Evolutionary conservation across 2,329 filamentous ascomycete species (phyloP), one percentile per base, ranked within the genome.

Genomic region (Cladosporium velox): DNA sequence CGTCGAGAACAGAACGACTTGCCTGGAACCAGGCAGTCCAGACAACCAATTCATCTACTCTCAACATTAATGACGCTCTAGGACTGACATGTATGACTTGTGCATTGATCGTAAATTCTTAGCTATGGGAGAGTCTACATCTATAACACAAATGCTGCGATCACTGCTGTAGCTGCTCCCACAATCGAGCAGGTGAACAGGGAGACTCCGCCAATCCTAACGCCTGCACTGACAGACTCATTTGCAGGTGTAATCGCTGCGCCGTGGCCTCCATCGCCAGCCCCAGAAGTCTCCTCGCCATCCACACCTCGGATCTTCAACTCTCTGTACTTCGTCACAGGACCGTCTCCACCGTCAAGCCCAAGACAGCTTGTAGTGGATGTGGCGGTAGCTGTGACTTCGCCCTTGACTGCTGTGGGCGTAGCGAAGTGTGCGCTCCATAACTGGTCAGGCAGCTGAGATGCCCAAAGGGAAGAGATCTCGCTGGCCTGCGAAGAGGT

Each of bases 361-460:
- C 21, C 60, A 32, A 15, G 7, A 55, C 60, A 63, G 24, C 49
- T 63, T 18, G 60, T 63, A 18, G 49, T 63, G 8, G 60, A 63
- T 15, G 60, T 63, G 6, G 51, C 60, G 3, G 60, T 63, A 18
- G 60, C 60, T 8, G 60, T 63, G 30, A 63, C 60, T 15, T 63
- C 49, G 2, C 60, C 60, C 2, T 21, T 54, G 24, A 12, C 35
- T 28, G 60, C 51, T 8, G 60, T 47, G 3, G 60, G 60, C 3
- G 60, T 55, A 3, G 60, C 60, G 21, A 63, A 63, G 35, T 63
- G 60, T 8, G 60, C 60, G n/a, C 60, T 63, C 60, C 49, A 63
- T 5, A 63, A 12, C 26, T 55, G 60, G 21, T 63, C 60, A 26
- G 60, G 60, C 49, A 63, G 26, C 49, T 32, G 11, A 18, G 32